phyloP scores from a whole-genome alignment of 2,329 filamentous ascomycete genomes.

The Trichoderma sp. region DNA sequence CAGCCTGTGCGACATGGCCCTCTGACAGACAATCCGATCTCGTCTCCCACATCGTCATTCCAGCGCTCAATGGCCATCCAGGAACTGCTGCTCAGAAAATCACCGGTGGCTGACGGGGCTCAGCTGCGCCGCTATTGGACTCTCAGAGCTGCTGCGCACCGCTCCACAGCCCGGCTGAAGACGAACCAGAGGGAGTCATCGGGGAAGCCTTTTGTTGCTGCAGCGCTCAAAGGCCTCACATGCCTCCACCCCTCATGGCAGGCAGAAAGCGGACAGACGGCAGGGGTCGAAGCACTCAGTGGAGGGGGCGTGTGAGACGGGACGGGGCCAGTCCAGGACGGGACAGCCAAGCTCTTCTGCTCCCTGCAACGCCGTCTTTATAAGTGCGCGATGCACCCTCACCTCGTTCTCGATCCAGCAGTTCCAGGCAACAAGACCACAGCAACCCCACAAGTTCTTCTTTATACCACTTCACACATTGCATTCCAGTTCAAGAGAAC shows the following conservation, averaged over 20 bases:
- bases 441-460: slow-evolving; percentile 17
- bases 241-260: slow-evolving; percentile 18
- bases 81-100: slow-evolving; percentile 1
- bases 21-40: neutral
- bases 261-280: slow-evolving; percentile 24
- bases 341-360: slow-evolving; percentile 7
- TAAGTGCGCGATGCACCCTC: slow-evolving; percentile 25
- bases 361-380: slow-evolving; percentile 17
- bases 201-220: slow-evolving; percentile 10
- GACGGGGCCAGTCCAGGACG: neutral
- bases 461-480: neutral
- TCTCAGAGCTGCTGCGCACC: slow-evolving; percentile 1
- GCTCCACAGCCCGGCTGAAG: slow-evolving; percentile 14
- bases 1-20: neutral
- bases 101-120: slow-evolving; percentile 25
- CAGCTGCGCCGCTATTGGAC: slow-evolving; percentile 25
- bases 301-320: slow-evolving; percentile 25
- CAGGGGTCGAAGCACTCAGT: slow-evolving; percentile 13
- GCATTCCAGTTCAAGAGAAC: slow-evolving; percentile 5
- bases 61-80: neutral
- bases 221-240: slow-evolving; percentile 23
- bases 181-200: slow-evolving; percentile 25
- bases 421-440: slow-evolving; percentile 26
- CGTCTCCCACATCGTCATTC: neutral
- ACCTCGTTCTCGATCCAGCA: slow-evolving; percentile 20